These are phyloP conservation scores for Iberis pinnata DNA, from an alignment of 345 rosid genomes.

Conservation along the genomic window DNA sequence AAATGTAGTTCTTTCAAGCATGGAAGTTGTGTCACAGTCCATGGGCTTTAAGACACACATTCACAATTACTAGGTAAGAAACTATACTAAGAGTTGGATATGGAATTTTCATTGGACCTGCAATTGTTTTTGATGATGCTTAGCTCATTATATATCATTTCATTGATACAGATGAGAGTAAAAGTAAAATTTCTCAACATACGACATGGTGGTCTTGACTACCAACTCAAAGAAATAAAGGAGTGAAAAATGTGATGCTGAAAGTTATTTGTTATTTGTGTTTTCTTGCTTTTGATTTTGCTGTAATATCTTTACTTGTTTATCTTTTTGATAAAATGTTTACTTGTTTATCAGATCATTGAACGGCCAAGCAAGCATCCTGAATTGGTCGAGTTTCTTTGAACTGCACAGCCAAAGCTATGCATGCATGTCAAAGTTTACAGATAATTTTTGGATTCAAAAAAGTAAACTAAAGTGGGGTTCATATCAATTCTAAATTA, in stretches of 20 bases:
- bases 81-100: not conserved
- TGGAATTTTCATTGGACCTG: not conserved
- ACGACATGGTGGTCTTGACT: too few relatives aligned
- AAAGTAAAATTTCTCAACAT: too few relatives aligned
- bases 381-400: conserved; percentile 92
- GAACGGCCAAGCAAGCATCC: conserved; percentile 99
- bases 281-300: too few relatives aligned
- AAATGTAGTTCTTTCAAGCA: conserved; percentile 74
- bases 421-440: not conserved
- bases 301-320: too few relatives aligned
- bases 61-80: conserved; percentile 79
- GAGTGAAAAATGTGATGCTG: too few relatives aligned
- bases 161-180: conserved; percentile 70
- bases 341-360: too few relatives aligned
- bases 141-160: not conserved
- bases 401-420: conserved; percentile 99
- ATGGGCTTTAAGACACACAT: conserved; percentile 97
- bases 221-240: too few relatives aligned
- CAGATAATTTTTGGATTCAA: too few relatives aligned
- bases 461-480: too few relatives aligned
- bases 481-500: too few relatives aligned
- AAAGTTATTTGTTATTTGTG: too few relatives aligned
- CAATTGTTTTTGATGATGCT: not conserved
- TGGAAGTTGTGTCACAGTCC: conserved; percentile 98
- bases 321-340: too few relatives aligned